Conservation (phyloP, 768 basidiomycete genomes). For the Megacollybia marginata region DNA sequence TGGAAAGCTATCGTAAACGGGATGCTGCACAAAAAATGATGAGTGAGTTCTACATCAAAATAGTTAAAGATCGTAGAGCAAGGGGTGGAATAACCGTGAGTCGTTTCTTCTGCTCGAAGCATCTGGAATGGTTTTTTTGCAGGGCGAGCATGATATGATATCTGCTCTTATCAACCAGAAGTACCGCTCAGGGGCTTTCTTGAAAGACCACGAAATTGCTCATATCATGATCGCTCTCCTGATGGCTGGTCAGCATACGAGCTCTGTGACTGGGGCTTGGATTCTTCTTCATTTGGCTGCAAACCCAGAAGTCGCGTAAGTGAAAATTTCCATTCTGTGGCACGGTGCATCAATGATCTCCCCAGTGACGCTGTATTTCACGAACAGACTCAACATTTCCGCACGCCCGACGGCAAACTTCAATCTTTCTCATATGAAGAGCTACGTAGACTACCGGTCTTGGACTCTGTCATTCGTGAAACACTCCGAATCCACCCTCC, state of each 20-base stretch:
- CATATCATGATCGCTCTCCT: slow-evolving; percentile 78
- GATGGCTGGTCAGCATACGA: slow-evolving; percentile 81
- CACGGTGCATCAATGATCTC: neutral
- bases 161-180: slow-evolving; percentile 50
- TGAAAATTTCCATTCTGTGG: neutral
- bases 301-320: slow-evolving; percentile 49
- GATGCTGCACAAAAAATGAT: slow-evolving; percentile 69
- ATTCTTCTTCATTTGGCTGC: slow-evolving; percentile 57
- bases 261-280: slow-evolving; percentile 67
- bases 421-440: slow-evolving; percentile 58
- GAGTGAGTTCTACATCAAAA: slow-evolving; percentile 63
- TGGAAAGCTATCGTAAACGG: slow-evolving; percentile 60
- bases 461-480: slow-evolving; percentile 66
- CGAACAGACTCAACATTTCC: slow-evolving; percentile 63
- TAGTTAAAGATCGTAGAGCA: slow-evolving; percentile 50
- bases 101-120: neutral
- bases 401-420: slow-evolving; percentile 53
- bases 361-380: slow-evolving; percentile 51
- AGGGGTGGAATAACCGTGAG: slow-evolving; percentile 13
- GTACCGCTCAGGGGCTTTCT: slow-evolving; percentile 53
- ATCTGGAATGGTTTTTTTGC: neutral
- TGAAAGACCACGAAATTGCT: slow-evolving; percentile 65
- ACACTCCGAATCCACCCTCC: slow-evolving; percentile 67
- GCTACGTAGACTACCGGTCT: slow-evolving; percentile 51
- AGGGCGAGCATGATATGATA: slow-evolving; percentile 62